Base-by-base conservation (phyloP, 148 eudicot genomes). In the Pouteria glomerata region DNA sequence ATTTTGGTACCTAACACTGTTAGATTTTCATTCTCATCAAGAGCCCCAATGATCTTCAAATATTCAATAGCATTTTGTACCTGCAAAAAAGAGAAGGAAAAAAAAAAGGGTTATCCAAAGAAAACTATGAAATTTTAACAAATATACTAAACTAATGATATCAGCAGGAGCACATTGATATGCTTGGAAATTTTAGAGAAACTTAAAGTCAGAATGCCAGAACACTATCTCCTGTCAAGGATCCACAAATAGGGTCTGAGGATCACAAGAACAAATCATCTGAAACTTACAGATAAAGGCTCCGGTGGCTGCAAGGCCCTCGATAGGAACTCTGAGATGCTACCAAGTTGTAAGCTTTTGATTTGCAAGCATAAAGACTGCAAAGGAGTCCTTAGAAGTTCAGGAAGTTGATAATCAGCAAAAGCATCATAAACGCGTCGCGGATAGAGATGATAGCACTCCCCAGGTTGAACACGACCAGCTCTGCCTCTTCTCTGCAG, bases 401-500 rank as follows among this genome's bases (percentile, higher is more conserved):
- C 98, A 24, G 98, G 98, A 78, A 91, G 76, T 68, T 95, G 98
- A 87, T 95, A 95, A 79, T 95, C 98, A 73, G 84, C 85, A 76
- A 95, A 95, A 73, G 90, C 88, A 77, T 91, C 90, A 75, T 95
- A 82, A 30, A 95, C 98, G 79, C 86, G 89, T 70, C 85, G 82
- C 23, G 97, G 98, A 77, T 95, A 95, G 56, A 95, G 93, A 86
- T 88, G 98, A 72, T 86, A 95, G 72, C 96, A 91, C 77, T 95
- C 98, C 55, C 98, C 98, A 13, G 98, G 82, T 75, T 91, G 98
- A 62, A 95, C 97, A 82, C 98, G 98, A 21, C 98, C 98, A 78
- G 97, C 98, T 81, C 98, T 84, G 34, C 98, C 97, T 84, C 84
- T 91, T 86, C 97, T 86, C 97, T 95, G 73, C 51, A 72, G 42